These are phyloP conservation scores for Saturnispora halmiae DNA, from an alignment of 805 yeast species.

Conservation along the genomic window DNA sequence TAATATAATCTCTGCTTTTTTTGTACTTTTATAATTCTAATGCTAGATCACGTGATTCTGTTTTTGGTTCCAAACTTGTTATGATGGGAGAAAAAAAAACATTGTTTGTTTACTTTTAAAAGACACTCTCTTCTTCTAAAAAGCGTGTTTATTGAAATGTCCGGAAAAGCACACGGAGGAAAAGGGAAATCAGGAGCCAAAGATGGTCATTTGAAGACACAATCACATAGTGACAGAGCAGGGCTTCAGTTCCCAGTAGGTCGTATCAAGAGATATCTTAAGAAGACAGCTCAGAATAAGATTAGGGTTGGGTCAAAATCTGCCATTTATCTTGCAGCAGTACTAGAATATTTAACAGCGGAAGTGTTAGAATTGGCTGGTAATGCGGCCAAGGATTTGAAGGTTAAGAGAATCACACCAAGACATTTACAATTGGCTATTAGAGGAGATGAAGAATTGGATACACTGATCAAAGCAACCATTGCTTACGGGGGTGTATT, in stretches of 20 bases:
- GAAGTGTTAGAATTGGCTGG: slow-evolving; percentile 97
- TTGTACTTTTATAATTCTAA: too few relatives aligned
- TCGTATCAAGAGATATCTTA: slow-evolving; percentile 93
- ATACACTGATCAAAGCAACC: slow-evolving; percentile 86
- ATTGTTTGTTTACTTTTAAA: not conserved
- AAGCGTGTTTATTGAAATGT: slow-evolving; percentile 39
- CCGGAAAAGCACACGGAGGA: slow-evolving; percentile 86
- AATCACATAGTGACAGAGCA: slow-evolving; percentile 89
- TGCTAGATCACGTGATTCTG: not conserved
- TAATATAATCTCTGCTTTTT: not conserved
- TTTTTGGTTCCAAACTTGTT: too few relatives aligned
- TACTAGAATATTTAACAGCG: slow-evolving; percentile 90
- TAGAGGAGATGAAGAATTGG: slow-evolving; percentile 97
- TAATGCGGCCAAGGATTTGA: slow-evolving; percentile 93
- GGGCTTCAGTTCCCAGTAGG: slow-evolving; percentile 98
- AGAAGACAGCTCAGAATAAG: slow-evolving; percentile 74
- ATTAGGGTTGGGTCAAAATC: slow-evolving; percentile 65
- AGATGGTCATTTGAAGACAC: slow-evolving; percentile 45
- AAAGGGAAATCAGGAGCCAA: slow-evolving; percentile 90
- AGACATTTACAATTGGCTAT: slow-evolving; percentile 95
- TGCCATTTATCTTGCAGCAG: slow-evolving; percentile 93
- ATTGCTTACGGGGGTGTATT: slow-evolving; percentile 98
- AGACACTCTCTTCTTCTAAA: slow-evolving; percentile 1
- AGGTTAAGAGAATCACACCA: slow-evolving; percentile 94
- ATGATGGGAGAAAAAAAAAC: not conserved